phyloP scores from a whole-genome alignment of 1,139 yeast species.

The Meyerozyma sp. region DNA sequence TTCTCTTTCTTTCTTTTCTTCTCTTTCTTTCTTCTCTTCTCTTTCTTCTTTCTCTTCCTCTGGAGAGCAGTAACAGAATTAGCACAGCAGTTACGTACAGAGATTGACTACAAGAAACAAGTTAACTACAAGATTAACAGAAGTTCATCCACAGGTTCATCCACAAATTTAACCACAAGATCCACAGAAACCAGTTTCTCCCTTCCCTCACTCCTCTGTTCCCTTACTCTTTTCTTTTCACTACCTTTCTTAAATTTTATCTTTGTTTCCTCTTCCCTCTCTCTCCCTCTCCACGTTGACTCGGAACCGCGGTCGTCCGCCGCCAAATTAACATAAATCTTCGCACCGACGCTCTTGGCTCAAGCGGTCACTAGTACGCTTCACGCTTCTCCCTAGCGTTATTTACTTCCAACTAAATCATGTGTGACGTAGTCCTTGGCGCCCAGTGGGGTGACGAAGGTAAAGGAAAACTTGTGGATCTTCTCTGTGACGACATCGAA shows the following conservation, averaged over 20 bases:
- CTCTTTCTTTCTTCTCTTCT: not conserved
- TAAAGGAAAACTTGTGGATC: conserved; percentile 93
- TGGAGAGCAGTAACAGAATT: too few species aligned
- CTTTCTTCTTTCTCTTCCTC: too few species aligned
- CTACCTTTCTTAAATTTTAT: too few species aligned
- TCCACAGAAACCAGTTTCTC: too few species aligned
- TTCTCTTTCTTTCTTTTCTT: not conserved
- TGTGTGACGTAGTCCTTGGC: conserved; percentile 94
- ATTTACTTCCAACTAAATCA: conserved; percentile 13
- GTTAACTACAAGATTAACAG: too few species aligned
- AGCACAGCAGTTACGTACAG: too few species aligned
- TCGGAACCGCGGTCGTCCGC: not conserved
- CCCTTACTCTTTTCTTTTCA: too few species aligned
- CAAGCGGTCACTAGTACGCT: not conserved
- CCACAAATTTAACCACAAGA: too few species aligned
- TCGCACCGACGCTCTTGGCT: not conserved
- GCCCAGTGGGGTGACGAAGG: conserved; percentile 99
- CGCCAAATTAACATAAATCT: not conserved
- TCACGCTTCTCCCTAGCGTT: not conserved
- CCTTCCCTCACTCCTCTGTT: too few species aligned
- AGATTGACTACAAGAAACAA: too few species aligned
- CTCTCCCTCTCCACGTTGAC: not conserved
- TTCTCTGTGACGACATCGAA: conserved; percentile 88
- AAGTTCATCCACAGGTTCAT: too few species aligned
- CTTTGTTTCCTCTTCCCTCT: not conserved